These are phyloP conservation scores for Pyrenopolyporus hunteri DNA, from an alignment of 495 filamentous ascomycete species.

Conservation along the genomic window DNA sequence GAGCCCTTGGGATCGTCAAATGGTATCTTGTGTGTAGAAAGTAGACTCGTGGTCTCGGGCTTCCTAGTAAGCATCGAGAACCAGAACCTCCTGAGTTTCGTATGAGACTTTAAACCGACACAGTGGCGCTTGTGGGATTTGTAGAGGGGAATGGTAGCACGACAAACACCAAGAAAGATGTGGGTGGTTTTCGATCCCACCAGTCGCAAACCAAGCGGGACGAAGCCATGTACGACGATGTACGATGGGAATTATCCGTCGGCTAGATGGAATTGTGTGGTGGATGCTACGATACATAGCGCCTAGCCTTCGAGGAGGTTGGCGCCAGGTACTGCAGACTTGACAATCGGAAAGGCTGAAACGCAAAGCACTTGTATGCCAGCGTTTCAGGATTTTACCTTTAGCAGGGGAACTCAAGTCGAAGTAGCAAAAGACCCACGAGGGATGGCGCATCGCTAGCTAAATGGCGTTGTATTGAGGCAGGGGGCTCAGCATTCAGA, in stretches of 20 bases:
- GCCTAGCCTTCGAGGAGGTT: constrained; percentile 2
- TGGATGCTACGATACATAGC: not conserved
- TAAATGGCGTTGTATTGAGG: constrained; percentile 21
- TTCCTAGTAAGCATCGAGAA: not conserved
- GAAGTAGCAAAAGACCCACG: constrained; percentile 27
- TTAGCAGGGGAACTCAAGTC: constrained; percentile 14
- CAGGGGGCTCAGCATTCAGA: constrained; percentile 25
- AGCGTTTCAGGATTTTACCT: constrained; percentile 34
- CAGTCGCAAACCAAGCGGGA: constrained; percentile 2
- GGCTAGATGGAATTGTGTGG: constrained; percentile 20
- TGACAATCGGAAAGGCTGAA: constrained; percentile 32
- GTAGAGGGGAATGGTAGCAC: constrained; percentile 1
- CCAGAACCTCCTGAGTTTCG: not conserved
- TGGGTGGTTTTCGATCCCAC: constrained; percentile 8
- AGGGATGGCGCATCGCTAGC: constrained; percentile 23
- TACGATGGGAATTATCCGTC: constrained; percentile 15
- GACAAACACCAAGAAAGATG: not conserved
- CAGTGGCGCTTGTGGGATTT: constrained; percentile 4
- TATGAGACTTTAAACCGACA: not conserved
- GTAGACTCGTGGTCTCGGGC: not conserved
- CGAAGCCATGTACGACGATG: constrained; percentile 4
- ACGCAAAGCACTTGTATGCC: constrained; percentile 32
- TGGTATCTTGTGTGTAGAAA: not conserved
- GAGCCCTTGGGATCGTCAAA: not conserved
- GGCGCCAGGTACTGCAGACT: constrained; percentile 14